Conservation (phyloP, 192 early-diverging fungal genomes). For the Endogone sp. region DNA sequence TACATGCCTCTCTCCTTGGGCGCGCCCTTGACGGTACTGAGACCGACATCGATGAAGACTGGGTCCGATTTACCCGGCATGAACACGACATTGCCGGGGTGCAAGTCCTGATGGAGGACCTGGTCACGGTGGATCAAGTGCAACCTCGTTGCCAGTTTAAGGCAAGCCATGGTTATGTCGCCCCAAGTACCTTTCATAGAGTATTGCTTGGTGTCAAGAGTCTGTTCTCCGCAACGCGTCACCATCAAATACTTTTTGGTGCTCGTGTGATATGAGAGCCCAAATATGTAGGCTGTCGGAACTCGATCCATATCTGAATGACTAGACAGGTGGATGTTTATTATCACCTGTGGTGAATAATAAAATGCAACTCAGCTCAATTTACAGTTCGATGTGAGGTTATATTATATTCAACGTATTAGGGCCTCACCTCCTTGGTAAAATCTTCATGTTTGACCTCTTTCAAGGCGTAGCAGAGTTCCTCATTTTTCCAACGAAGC, state of each 20-base stretch:
- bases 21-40: neutral
- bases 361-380: too few species aligned
- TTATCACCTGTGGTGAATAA: neutral
- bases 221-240: neutral
- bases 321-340: neutral
- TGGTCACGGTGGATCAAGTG: neutral
- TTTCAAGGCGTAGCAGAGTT: neutral
- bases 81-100: neutral
- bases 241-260: neutral
- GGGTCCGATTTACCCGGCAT: neutral
- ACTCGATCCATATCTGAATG: neutral
- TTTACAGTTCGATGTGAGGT: too few species aligned
- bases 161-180: neutral
- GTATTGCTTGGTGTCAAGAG: neutral
- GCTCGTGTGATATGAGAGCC: neutral
- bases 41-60: neutral
- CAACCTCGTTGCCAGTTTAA: neutral
- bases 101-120: neutral
- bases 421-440: neutral
- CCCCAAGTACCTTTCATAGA: neutral
- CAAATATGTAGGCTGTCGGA: neutral
- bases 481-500: neutral
- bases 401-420: too few species aligned
- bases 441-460: neutral
- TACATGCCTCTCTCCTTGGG: neutral